Base-by-base conservation (phyloP, 2,329 filamentous ascomycete genomes). In the Chaetomiaceae sp. region DNA sequence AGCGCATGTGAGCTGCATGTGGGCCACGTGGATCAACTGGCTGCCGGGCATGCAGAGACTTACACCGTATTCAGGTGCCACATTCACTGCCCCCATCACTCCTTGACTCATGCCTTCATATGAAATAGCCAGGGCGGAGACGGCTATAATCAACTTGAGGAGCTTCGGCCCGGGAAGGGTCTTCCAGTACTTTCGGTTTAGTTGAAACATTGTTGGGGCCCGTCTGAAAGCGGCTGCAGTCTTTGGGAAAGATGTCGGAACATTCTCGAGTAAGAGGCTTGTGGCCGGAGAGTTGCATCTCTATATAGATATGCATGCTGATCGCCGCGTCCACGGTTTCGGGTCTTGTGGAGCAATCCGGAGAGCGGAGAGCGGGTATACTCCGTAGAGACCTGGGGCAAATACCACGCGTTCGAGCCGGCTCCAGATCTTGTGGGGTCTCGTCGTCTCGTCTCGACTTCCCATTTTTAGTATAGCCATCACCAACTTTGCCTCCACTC, bases 71-170 rank as follows among this genome's bases (percentile, higher is more conserved):
- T 43, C 40, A 19, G 40, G 40, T 16, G 40, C 40, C 25, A 43
- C 40, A 20, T 43, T 43, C 13, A 43, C 40, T n/a, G 40, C 40
- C 4, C 40, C 40, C 40, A 43, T 43, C 6, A 43, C 40, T 10
- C 40, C 40, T 31, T 43, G 40, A 31, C 40, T 43, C 40, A 43
- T 43, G 16, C 40, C 40, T 21, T 43, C 40, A 14, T 43, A 43
- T 8, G 40, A 13, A 19, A 43, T 43, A 12, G 40, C 40, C 25
- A 43, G 16, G 23, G 40, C 40, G n/a, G 40, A 43, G 16, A 43
- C 40, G 40, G 40, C 40, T 10, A 43, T 43, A n/a, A 43, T 43
- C 23, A 43, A 19, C 23, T 43, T 43, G n/a, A 43, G 40, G 14
- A 43, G 40, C 14, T 19, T 30, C 23, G 40, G 40, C 40, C 40